Base-by-base conservation (phyloP, 148 eudicot species). In the Nyssa sinensis region DNA sequence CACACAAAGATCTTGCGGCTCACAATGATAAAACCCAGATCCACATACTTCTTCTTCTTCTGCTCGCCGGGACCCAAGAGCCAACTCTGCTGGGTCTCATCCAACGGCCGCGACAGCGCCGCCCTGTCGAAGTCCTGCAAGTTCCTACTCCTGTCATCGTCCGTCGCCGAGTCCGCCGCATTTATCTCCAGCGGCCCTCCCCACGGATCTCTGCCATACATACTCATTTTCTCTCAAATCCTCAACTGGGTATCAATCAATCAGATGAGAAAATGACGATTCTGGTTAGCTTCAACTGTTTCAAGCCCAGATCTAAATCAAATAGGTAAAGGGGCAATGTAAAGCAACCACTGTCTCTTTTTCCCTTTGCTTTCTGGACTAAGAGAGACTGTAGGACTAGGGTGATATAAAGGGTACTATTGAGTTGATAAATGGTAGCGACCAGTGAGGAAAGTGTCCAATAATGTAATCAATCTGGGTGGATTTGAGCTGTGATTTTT, bases 61-160 rank as follows among this genome's bases (percentile, higher is more conserved):
- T 88, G 89, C 77, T 92, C 97, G 2, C 88, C 78, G 0, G 99
- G 97, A 12, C 97, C 97, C 30, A 95, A 75, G 14, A 92, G 83
- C 99, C 99, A 95, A 82, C 97, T 92, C 83, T 95, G 99, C 77
- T 95, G 99, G 0, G 99, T 95, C 82, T 95, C 99, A 28, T 95
- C 99, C 2, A 95, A 81, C 41, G 86, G 91, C 35, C 91, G 79
- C 57, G 95, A 90, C 28, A 92, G 80, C 28, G 98, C 98, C 21
- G 97, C 97, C 62, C 86, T 59, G 80, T 95, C 99, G 76, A 85
- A 93, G 31, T 95, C 97, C 55, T 90, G 86, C 7, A 94, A 78
- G 78, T 92, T 92, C 34, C 97, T 53, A 80, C 99, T 95, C 30
- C 99, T 83, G 23, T 95, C 99, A 44, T 95, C 99, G 83, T 95